Evolutionary conservation across 306 rosid genomes (phyloP).

Genomic region (Ochetophila trinervis): DNA sequence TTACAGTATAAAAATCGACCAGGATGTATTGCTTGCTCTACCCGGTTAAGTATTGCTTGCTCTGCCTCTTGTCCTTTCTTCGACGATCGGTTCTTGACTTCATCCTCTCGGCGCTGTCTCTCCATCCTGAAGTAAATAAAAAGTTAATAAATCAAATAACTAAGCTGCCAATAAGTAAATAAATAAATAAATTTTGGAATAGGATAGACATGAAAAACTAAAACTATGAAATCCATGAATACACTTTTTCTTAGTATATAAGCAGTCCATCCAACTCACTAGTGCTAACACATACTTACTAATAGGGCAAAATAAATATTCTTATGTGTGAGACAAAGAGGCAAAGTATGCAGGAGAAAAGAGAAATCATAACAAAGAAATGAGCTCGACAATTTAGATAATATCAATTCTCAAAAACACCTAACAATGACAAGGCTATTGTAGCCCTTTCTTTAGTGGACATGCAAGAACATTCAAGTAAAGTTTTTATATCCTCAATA

Average conservation of each 20-base stretch:
- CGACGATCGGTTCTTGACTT: slow-evolving; percentile 64
- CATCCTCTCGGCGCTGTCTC: slow-evolving; percentile 97
- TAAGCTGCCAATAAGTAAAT: slow-evolving; percentile 4
- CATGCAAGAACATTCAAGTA: not conserved
- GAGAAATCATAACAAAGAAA: not conserved
- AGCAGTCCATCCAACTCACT: too few relatives aligned
- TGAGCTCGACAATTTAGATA: not conserved
- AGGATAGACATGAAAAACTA: too few relatives aligned
- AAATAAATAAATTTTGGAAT: too few relatives aligned
- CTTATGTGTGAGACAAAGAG: too few relatives aligned
- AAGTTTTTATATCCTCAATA: not conserved
- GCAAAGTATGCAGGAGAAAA: not conserved
- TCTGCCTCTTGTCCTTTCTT: slow-evolving; percentile 86
- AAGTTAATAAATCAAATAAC: not conserved
- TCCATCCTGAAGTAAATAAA: slow-evolving; percentile 68
- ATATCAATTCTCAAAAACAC: slow-evolving; percentile 6
- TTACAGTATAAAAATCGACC: slow-evolving; percentile 1
- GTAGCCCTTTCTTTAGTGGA: slow-evolving; percentile 2
- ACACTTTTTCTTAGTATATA: too few relatives aligned
- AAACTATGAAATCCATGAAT: too few relatives aligned
- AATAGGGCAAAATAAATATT: too few relatives aligned
- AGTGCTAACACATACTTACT: too few relatives aligned
- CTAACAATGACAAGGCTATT: slow-evolving; percentile 1
- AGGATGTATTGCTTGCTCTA: slow-evolving; percentile 22
- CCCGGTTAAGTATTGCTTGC: slow-evolving; percentile 71